Conservation (phyloP, 805 yeast species). For the Jamesozyma rosinii region DNA sequence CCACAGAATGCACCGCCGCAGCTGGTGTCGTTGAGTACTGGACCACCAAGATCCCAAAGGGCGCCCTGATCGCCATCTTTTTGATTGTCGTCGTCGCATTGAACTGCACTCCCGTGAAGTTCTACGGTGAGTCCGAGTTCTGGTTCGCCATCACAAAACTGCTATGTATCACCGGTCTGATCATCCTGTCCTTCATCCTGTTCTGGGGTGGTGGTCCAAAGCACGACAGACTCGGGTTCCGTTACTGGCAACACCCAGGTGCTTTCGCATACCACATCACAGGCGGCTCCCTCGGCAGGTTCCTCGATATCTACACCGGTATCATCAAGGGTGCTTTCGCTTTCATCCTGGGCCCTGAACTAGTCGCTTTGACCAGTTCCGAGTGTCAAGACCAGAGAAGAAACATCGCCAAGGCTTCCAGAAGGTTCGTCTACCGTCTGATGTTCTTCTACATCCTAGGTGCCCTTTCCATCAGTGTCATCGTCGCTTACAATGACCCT, state of each 20-base stretch:
- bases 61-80: constrained; percentile 51
- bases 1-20: constrained; percentile 60
- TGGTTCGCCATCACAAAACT: constrained; percentile 39
- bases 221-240: constrained; percentile 53
- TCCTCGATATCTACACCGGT: constrained; percentile 55
- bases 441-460: constrained; percentile 51
- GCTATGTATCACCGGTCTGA: constrained; percentile 37
- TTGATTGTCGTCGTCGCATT: constrained; percentile 38
- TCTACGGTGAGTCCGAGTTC: constrained; percentile 35
- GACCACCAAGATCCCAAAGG: constrained; percentile 43
- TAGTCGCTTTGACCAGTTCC: constrained; percentile 49
- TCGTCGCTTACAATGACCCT: constrained; percentile 46
- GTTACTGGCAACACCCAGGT: constrained; percentile 56
- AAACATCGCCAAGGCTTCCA: constrained; percentile 53
- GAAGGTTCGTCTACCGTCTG: constrained; percentile 51
- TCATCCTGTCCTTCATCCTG: constrained; percentile 37
- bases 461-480: constrained; percentile 48
- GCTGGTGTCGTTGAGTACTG: constrained; percentile 53
- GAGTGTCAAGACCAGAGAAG: constrained; percentile 52
- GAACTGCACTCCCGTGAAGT: constrained; percentile 45
- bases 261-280: constrained; percentile 44
- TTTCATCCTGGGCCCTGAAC: constrained; percentile 55
- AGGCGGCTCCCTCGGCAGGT: constrained; percentile 50
- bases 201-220: constrained; percentile 43
- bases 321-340: constrained; percentile 58